Percentiles rank a stretch among this genome's conserved stretches.
phyloP scores from a whole-genome alignment of 352 stramenopile genomes.

The Phytophthora litchii region DNA sequence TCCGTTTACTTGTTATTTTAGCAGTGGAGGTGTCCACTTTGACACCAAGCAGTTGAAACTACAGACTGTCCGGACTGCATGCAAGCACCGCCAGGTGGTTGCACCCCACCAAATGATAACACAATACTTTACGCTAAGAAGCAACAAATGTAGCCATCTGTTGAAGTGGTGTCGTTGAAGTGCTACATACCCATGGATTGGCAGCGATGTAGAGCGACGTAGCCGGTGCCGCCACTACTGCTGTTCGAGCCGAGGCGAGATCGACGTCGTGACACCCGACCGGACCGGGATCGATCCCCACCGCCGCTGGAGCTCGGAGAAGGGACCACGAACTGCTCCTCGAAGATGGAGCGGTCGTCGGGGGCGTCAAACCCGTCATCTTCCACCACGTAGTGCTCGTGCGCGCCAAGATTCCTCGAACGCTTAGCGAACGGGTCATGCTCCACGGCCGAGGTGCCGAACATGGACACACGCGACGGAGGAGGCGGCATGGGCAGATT shows the following conservation, averaged over 20 bases:
- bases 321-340: slow-evolving; percentile 31
- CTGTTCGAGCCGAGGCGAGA: slow-evolving; percentile 27
- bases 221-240: slow-evolving; percentile 29
- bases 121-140: slow-evolving; percentile 11
- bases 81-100: slow-evolving; percentile 2
- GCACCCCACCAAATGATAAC: background rate
- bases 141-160: slow-evolving; percentile 4
- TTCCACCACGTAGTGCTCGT: slow-evolving; percentile 69
- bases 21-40: background rate
- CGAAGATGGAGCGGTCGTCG: slow-evolving; percentile 38
- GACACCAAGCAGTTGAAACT: slow-evolving; percentile 12
- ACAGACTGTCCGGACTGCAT: background rate
- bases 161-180: slow-evolving; percentile 3
- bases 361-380: slow-evolving; percentile 33
- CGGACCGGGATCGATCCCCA: slow-evolving; percentile 9
- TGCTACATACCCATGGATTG: slow-evolving; percentile 26
- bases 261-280: slow-evolving; percentile 19
- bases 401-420: slow-evolving; percentile 46
- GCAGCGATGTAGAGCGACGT: slow-evolving; percentile 24
- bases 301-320: slow-evolving; percentile 30
- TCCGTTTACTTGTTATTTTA: slow-evolving; percentile 13
- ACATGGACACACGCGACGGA: slow-evolving; percentile 70
- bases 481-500: slow-evolving; percentile 52
- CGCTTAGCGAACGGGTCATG: slow-evolving; percentile 63
- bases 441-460: slow-evolving; percentile 53